A percentile compares a stretch with the other conserved stretches of the same genome.
Conservation (phyloP, 257 asterid genomes). For the Ballota nigra region DNA sequence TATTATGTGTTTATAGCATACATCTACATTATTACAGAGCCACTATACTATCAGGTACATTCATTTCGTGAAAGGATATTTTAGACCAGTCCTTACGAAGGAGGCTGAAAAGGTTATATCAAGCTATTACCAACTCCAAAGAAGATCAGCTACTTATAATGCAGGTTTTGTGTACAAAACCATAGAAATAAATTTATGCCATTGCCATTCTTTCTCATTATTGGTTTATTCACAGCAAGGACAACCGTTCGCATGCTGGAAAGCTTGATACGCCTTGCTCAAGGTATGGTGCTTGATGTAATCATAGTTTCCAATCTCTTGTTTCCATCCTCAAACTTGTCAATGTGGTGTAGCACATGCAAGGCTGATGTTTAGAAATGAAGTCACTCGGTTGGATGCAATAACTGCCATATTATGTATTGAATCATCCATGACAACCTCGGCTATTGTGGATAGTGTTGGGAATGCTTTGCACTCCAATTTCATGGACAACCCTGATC, state of each 20-base stretch:
- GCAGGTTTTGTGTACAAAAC: constrained; percentile 59
- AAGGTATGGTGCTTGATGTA: constrained; percentile 47
- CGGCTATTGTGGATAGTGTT: constrained; percentile 88
- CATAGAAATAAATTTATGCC: neutral
- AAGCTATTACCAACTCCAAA: constrained; percentile 94
- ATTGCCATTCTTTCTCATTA: neutral
- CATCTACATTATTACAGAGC: constrained; percentile 9
- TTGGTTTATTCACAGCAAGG: constrained; percentile 65
- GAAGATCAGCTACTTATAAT: constrained; percentile 93
- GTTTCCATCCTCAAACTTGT: constrained; percentile 25
- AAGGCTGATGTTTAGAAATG: constrained; percentile 92
- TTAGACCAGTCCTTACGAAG: constrained; percentile 86
- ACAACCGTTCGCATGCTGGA: constrained; percentile 98
- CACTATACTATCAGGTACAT: constrained; percentile 60
- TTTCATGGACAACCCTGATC: constrained; percentile 81
- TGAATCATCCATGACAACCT: constrained; percentile 92
- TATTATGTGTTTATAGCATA: neutral
- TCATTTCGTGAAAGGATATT: constrained; percentile 70
- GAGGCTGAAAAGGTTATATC: constrained; percentile 94
- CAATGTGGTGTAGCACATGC: constrained; percentile 74
- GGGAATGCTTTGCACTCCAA: constrained; percentile 95
- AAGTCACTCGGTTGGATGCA: constrained; percentile 89
- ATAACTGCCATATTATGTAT: constrained; percentile 88
- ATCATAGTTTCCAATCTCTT: constrained; percentile 11
- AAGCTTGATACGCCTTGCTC: constrained; percentile 98